These are phyloP conservation scores for Mycocentrospora acerina DNA, from an alignment of 2,329 filamentous ascomycete species.

Conservation along the genomic window DNA sequence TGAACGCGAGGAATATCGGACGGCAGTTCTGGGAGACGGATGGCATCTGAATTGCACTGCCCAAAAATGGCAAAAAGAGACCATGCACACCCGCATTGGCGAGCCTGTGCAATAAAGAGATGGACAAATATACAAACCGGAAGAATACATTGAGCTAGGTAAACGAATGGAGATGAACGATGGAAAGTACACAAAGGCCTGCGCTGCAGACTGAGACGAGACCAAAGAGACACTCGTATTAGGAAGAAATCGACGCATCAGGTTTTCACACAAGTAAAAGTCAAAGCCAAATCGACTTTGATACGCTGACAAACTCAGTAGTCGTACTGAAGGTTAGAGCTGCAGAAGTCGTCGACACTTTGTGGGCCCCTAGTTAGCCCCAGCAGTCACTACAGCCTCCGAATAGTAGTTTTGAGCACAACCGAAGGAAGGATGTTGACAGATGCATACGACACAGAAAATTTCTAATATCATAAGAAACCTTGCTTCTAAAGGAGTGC, in stretches of 20 bases:
- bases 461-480: no score
- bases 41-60: constrained; percentile 13
- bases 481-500: no score
- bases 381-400: no score
- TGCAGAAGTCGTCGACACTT: no score
- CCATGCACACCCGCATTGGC: constrained; percentile 10
- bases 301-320: no score
- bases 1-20: background rate
- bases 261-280: constrained; percentile 4
- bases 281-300: no score
- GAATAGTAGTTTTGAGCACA: no score
- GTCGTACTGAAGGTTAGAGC: no score
- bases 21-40: constrained; percentile 10
- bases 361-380: no score
- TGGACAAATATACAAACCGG: constrained; percentile 9
- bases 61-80: constrained; percentile 8
- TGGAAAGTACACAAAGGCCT: constrained; percentile 4
- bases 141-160: constrained; percentile 11
- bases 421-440: no score
- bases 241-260: constrained; percentile 12
- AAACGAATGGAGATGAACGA: constrained; percentile 12
- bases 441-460: no score
- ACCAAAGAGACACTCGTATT: constrained; percentile 20
- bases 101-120: constrained; percentile 6
- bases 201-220: constrained; percentile 22